Conservation (phyloP, 2,329 filamentous ascomycete species). For the Mollisiaceae sp. region DNA sequence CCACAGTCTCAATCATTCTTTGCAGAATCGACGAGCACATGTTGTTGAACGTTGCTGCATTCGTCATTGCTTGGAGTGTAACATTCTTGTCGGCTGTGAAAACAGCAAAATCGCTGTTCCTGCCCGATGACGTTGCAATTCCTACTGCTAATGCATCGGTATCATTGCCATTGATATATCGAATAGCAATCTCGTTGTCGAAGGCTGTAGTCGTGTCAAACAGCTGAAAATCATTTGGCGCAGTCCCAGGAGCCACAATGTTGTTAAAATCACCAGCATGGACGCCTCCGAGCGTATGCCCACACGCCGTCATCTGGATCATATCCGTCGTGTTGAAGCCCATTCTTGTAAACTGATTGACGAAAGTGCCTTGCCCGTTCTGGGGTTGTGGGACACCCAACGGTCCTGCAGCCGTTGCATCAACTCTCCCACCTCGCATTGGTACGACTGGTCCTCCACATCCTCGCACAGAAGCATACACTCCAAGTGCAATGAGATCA, state of each 20-base stretch:
- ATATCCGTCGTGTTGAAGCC: conserved; percentile 62
- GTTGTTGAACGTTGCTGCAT: conserved; percentile 50
- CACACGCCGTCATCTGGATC: conserved; percentile 65
- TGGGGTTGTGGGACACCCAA: conserved; percentile 58
- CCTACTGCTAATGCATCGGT: conserved; percentile 61
- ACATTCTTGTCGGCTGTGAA: conserved; percentile 61
- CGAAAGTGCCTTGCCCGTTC: conserved; percentile 57
- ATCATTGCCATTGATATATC: conserved; percentile 60
- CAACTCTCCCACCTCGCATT: conserved; percentile 57
- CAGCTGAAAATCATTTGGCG: conserved; percentile 49
- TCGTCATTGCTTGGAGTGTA: conserved; percentile 56
- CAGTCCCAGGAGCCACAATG: conserved; percentile 53
- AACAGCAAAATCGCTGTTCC: conserved; percentile 58
- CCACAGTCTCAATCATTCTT: conserved; percentile 65
- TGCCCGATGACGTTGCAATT: conserved; percentile 49
- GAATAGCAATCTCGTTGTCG: conserved; percentile 61
- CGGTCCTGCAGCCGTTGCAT: conserved; percentile 55
- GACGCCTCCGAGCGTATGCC: conserved; percentile 65
- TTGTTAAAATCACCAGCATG: conserved; percentile 59
- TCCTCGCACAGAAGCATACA: conserved; percentile 62
- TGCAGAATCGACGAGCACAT: conserved; percentile 58
- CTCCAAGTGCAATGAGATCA: conserved; percentile 62
- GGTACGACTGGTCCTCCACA: conserved; percentile 63
- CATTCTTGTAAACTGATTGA: conserved; percentile 61
- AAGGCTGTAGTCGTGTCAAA: conserved; percentile 57